phyloP scores from a whole-genome alignment of 345 rosid genomes.

The Populus nigra region DNA sequence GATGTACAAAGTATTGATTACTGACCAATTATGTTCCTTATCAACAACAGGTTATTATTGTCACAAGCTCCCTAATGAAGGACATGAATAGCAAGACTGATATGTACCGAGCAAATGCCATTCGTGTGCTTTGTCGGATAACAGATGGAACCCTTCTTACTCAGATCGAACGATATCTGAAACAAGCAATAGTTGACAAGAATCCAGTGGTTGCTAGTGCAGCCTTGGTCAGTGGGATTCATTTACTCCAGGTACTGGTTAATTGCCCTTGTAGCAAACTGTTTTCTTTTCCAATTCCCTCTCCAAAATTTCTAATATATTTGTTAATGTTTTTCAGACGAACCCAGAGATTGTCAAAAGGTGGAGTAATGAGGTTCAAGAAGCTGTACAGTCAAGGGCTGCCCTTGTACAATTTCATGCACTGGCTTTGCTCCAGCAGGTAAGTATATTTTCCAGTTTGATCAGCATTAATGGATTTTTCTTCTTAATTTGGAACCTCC shows the following conservation, averaged over 20 bases:
- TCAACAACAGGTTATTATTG: slow-evolving; percentile 72
- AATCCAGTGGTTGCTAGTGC: slow-evolving; percentile 99
- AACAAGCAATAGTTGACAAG: slow-evolving; percentile 98
- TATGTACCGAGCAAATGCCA: slow-evolving; percentile 97
- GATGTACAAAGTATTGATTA: not conserved
- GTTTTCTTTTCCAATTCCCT: not conserved
- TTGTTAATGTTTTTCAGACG: slow-evolving; percentile 13
- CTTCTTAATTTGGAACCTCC: not conserved
- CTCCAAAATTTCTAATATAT: slow-evolving; percentile 1
- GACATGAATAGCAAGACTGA: slow-evolving; percentile 99
- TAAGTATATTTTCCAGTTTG: slow-evolving; percentile 18
- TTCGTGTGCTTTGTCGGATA: slow-evolving; percentile 93
- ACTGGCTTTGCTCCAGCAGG: slow-evolving; percentile 88
- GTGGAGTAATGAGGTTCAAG: slow-evolving; percentile 99
- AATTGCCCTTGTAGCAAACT: not conserved
- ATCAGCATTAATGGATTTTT: not conserved
- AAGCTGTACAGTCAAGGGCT: slow-evolving; percentile 95
- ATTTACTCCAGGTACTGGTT: slow-evolving; percentile 73
- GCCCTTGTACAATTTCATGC: slow-evolving; percentile 99
- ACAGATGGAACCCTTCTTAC: slow-evolving; percentile 90
- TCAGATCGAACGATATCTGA: slow-evolving; percentile 90
- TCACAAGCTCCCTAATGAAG: slow-evolving; percentile 97
- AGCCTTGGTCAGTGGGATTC: slow-evolving; percentile 96
- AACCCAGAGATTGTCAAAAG: slow-evolving; percentile 70
- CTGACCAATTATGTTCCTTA: slow-evolving; percentile 20